Base-by-base conservation (phyloP, 306 rosid genomes). In the Sindora glabra region DNA sequence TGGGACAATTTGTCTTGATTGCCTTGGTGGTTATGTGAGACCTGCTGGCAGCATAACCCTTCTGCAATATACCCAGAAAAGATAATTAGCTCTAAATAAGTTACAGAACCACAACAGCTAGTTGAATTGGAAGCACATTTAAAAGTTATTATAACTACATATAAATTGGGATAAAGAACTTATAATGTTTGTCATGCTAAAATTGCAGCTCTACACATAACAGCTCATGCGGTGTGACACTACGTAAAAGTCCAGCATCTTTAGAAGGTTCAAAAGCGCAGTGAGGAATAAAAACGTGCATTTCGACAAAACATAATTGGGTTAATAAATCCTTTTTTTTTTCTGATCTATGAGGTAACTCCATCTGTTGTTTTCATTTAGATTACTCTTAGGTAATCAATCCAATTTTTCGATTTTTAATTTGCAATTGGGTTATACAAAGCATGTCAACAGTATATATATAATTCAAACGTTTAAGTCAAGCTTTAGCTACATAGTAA, bases 1-100 rank as follows among this genome's bases (percentile, higher is more conserved):
- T 89, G 12, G 89, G 77, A 52, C 99, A 86, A 81, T 86, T 86
- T n/a, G 96, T 89, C 80, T 92, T 89, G 26, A 92, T 74, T 53
- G 90, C 94, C 55, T 92, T 92, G 41, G 82, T 59, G 47, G 49
- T 62, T 63, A 92, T 89, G 76, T 92, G 98, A 16, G 99, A 92
- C 81, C 94, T 86, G 78, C 94, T 79, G 16, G 48, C 96, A 59
- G 82, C 90, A 83, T 74, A 89, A 23, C 90, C 99, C 71, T 79
- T 85, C 99, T 86, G 92, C 83, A 74, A 70, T 40, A 30, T 41
- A 59, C 42, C 67, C 65, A 69, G 51, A 26, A 25, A n/a, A 23
- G 23, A 47, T 27, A 27, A 29, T 4, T 29, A 9, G 34, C 34
- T 29, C 8, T 29, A 4, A 9, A 29, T 9, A 29, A 29, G 34